Percentiles rank a stretch among this genome's conserved stretches.
Conservation (phyloP, 2,329 filamentous ascomycete species). For the Penicillium rolfsii region DNA sequence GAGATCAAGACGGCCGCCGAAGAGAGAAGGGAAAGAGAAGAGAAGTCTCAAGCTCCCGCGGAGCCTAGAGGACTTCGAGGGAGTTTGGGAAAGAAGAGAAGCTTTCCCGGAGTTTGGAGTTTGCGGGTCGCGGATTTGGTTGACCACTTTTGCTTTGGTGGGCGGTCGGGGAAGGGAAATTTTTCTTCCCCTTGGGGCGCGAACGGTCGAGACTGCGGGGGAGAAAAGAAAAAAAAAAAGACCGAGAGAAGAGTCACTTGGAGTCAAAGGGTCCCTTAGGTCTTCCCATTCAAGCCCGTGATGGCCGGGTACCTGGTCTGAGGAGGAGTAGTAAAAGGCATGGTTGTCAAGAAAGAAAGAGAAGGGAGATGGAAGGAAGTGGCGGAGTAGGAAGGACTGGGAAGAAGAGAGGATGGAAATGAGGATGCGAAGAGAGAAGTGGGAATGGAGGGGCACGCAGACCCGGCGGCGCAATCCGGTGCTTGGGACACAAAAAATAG, state of each 20-base stretch:
- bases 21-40: constrained; percentile 5
- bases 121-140: constrained; percentile 11
- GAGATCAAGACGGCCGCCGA: constrained; percentile 11
- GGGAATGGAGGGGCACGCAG: constrained; percentile 30
- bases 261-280: constrained; percentile 28
- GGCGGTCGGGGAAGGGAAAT: constrained; percentile 38
- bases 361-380: constrained; percentile 3
- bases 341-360: constrained; percentile 36
- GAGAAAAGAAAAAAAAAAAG: constrained; percentile 5
- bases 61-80: constrained; percentile 23
- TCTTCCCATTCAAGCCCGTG: constrained; percentile 51
- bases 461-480: constrained; percentile 38
- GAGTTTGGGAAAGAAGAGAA: constrained; percentile 17
- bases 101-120: constrained; percentile 13
- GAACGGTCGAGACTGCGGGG: constrained; percentile 21
- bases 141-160: constrained; percentile 22
- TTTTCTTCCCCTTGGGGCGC: constrained; percentile 25
- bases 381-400: constrained; percentile 24
- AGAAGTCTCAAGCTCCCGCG: constrained; percentile 26
- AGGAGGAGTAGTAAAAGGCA: constrained; percentile 41
- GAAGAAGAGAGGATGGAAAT: constrained; percentile 10
- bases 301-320: constrained; percentile 45
- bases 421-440: constrained; percentile 18
- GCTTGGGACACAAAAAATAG: constrained; percentile 1
- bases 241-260: not conserved